Evolutionary conservation across 2,329 filamentous ascomycete genomes (phyloP), one percentile per base, ranked within the genome.

Genomic region (Kalmusia sp.): DNA sequence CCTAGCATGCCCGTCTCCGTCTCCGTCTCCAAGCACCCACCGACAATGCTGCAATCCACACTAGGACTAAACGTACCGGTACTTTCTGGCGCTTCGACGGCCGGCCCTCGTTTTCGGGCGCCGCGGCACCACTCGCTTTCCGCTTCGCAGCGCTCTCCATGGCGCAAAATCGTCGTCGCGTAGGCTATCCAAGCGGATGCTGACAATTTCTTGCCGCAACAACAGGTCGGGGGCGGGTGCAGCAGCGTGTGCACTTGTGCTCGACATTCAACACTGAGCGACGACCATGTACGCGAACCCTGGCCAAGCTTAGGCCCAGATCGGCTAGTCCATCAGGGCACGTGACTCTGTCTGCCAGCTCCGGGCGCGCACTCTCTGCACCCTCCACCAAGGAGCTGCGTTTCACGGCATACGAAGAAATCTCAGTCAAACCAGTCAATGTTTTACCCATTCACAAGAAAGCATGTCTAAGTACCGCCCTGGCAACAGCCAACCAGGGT

Each of bases 81-180:
- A 82, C 65, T 75, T 83, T 85, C 73, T 81, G 79, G 69, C 82
- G 81, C 79, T 87, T 87, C 57, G 80, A 75, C 66, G 81, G 79
- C 69, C 81, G 82, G 63, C 79, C 77, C 58, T 81, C 82, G 62
- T 72, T 69, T 49, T 84, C 82, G 49, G 80, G 77, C 62, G 76
- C 77, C 60, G 76, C 77, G 57, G 75, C 74, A 64, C 70, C 69
- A 50, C 78, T 76, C 37, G 79, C 78, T 74, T 85, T 86, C 72
- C 84, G 82, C 78, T 87, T 87, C 59, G 77, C 70, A 58, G 72
- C 73, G 63, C 73, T 76, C 60, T 79, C 76, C 76, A 79, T 76
- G 61, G 62, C 57, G 52, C 47, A 52, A 39, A 39, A 55, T 60
- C 56, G 63, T 51, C 45, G 62, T 74, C 71, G 72, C 72, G 68